Conservation (phyloP, 2,329 filamentous ascomycete genomes). For the Fusarium multiceps region DNA sequence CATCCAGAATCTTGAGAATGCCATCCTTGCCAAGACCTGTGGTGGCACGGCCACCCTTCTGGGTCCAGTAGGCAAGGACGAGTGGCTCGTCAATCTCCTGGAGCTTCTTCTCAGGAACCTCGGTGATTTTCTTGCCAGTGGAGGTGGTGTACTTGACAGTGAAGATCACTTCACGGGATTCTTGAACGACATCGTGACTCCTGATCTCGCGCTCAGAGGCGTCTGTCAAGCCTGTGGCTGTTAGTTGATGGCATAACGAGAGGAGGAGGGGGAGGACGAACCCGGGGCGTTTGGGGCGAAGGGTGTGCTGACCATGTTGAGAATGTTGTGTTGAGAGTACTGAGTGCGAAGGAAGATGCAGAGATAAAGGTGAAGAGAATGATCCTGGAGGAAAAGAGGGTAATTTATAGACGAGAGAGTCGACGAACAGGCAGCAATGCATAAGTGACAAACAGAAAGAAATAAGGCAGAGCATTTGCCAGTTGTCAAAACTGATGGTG, state of each 20-base stretch:
- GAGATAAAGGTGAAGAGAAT: not conserved
- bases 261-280: not conserved
- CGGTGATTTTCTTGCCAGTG: accelerated
- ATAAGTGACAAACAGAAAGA: not conserved
- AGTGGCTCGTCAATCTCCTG: not conserved
- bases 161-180: not conserved
- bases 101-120: accelerated
- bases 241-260: not conserved
- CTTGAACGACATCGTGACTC: no score
- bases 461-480: not conserved
- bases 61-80: accelerated
- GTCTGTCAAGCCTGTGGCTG: not conserved
- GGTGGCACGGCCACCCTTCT: not conserved
- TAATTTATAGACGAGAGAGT: not conserved
- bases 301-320: not conserved
- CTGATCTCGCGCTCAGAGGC: not conserved
- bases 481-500: not conserved
- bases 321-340: no score
- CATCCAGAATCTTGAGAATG: not conserved
- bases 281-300: accelerated
- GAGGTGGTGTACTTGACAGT: not conserved
- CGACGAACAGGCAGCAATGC: not conserved
- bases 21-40: not conserved
- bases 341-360: not conserved
- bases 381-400: not conserved